phyloP scores from a whole-genome alignment of 768 basidiomycete genomes.

The Suillus fuscotomentosus region DNA sequence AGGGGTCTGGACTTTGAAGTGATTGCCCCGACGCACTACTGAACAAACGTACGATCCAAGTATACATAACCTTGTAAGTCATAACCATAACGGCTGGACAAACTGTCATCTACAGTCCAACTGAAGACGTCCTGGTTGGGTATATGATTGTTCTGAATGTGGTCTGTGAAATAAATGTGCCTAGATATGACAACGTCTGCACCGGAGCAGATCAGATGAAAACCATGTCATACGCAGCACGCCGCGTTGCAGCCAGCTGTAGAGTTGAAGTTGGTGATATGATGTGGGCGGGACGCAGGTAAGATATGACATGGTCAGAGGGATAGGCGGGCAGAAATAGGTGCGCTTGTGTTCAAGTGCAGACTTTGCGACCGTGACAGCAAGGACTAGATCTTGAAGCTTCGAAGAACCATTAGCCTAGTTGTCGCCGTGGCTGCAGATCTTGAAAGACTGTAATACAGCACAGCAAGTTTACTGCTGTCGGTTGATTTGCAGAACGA shows the following conservation, averaged over 20 bases:
- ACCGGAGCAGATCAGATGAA: too few species aligned
- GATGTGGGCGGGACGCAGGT: background rate
- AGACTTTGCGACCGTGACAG: too few species aligned
- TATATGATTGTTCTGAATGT: background rate
- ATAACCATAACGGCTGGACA: background rate
- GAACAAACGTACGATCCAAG: background rate
- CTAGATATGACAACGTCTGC: too few species aligned
- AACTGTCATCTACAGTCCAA: too few species aligned
- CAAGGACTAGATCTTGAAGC: background rate
- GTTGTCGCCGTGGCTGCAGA: slow-evolving; percentile 6
- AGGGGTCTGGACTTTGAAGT: background rate
- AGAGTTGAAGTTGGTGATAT: background rate
- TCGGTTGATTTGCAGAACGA: too few species aligned
- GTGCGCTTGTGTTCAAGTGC: background rate
- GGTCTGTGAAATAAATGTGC: too few species aligned
- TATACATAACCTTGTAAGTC: background rate
- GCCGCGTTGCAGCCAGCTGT: too few species aligned
- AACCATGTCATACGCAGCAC: too few species aligned
- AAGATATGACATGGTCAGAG: background rate
- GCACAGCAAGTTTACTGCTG: background rate
- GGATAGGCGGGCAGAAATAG: background rate
- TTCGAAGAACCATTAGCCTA: background rate
- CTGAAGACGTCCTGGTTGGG: background rate
- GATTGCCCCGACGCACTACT: background rate
- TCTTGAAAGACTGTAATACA: background rate